Conservation (phyloP, 345 rosid species). For the Gossypium mustelinum region DNA sequence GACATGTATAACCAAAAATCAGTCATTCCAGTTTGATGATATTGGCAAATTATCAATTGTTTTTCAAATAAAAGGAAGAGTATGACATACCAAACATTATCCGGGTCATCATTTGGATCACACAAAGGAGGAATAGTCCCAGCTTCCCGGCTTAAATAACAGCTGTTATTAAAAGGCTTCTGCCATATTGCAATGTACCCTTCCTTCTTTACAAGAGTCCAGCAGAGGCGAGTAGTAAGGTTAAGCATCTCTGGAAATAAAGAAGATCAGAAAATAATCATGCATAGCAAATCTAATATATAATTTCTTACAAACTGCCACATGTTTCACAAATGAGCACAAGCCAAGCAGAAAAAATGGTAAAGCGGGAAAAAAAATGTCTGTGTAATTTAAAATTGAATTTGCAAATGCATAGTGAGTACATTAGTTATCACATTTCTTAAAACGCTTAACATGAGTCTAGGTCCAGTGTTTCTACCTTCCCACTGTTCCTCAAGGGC, state of each 20-base stretch:
- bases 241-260: constrained; percentile 76
- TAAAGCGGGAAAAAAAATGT: neutral
- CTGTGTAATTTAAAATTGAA: neutral
- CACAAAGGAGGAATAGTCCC: constrained; percentile 72
- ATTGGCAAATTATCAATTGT: neutral
- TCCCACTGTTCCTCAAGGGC: constrained; percentile 85
- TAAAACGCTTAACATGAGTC: neutral
- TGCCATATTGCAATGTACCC: constrained; percentile 94
- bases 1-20: neutral
- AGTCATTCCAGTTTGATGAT: neutral
- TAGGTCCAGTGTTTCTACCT: constrained; percentile 43
- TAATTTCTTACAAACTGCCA: neutral
- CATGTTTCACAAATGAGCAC: neutral
- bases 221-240: constrained; percentile 83
- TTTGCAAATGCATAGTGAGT: neutral
- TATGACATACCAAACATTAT: constrained; percentile 68
- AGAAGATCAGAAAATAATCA: constrained; percentile 13
- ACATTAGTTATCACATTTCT: constrained; percentile 9
- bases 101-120: constrained; percentile 72
- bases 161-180: constrained; percentile 74
- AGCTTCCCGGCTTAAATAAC: constrained; percentile 70
- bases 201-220: constrained; percentile 91
- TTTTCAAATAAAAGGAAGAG: constrained; percentile 6
- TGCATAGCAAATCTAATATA: neutral
- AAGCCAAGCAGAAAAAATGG: neutral